Base-by-base conservation (phyloP, 805 yeast genomes). In the Metschnikowia cerradonensis region DNA sequence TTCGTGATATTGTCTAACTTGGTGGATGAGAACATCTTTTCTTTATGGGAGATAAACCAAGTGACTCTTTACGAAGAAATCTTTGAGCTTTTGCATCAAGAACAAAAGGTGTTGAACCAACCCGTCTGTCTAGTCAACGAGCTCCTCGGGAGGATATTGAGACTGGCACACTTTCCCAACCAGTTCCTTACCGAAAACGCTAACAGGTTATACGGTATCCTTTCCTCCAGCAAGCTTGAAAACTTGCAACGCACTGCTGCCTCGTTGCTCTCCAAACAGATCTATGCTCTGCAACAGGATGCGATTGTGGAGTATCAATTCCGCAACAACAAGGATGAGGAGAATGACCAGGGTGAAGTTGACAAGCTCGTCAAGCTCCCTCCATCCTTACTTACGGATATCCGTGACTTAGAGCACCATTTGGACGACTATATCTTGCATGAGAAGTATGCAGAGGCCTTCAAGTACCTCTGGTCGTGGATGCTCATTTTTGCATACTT, bases 401-500 rank as follows among this genome's bases (percentile, higher is more conserved):
- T 56, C 6, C 57, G 63, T 1, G 60, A 60, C 19, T 57, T 59
- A 49, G 77, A 75, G 39, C 70, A 71, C 7, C 58, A 53, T 13
- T 47, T 54, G 4, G 54, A 50, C 6, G 58, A 51, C 37, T 20
- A 47, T 30, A 30, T 50, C 13, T 51, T 43, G 31, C 50, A 33
- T 4, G 61, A 52, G 4, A 39, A 55, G 6, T 42, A 41, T 7
- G 33, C 46, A 15, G 52, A 20, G 2, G 57, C 74, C 41, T 60
- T 75, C 30, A 70, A 64, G 19, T 86, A 79, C 60, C 57, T 86
- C 33, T 84, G 88, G 84, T 70, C 81, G 50, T 90, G 96, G 95
- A 70, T 68, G 53, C 69, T 88, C 48, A 65, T 87, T 0, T 74
- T 87, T 54, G 70, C 68, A 30, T 82, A 82, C 64, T 86, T 90